Evolutionary conservation across 1,139 yeast species (phyloP).

Genomic region (Magnusiomyces magnusii): DNA sequence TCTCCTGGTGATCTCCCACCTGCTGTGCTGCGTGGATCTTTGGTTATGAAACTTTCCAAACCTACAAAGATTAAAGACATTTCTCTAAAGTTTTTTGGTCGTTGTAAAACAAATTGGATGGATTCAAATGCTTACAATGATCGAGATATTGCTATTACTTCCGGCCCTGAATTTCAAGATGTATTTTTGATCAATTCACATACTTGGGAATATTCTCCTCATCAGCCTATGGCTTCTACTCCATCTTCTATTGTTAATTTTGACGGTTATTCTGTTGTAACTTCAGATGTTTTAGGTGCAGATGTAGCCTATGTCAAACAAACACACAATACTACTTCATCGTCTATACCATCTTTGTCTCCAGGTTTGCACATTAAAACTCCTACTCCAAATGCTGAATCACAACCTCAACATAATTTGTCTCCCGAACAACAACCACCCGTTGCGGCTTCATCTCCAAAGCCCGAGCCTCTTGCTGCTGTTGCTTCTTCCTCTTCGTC

Average conservation of each 20-base stretch:
- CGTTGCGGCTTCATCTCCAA: background rate
- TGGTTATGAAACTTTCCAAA: constrained; percentile 62
- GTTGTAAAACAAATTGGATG: constrained; percentile 79
- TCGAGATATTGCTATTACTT: background rate
- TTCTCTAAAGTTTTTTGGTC: constrained; percentile 55
- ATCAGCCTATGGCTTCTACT: constrained; percentile 12
- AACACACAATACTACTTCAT: background rate
- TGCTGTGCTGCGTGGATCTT: constrained; percentile 66
- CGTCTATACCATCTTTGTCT: background rate
- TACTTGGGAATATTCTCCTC: constrained; percentile 33
- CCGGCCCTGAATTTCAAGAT: constrained; percentile 28
- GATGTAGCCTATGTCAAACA: constrained; percentile 17
- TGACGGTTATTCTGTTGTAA: constrained; percentile 24
- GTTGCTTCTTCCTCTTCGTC: background rate
- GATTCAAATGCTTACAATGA: constrained; percentile 34
- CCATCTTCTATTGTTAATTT: constrained; percentile 19
- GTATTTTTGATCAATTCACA: constrained; percentile 29
- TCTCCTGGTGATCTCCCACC: constrained; percentile 49
- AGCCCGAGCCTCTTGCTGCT: background rate
- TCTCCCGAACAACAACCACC: background rate
- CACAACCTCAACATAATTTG: background rate
- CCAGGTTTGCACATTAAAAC: constrained; percentile 1
- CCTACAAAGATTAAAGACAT: constrained; percentile 64
- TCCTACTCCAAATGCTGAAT: background rate
- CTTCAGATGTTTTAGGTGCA: constrained; percentile 33